These are phyloP conservation scores for Paramecium octaurelia DNA, from an alignment of 73 alveolate genomes.

Conservation along the genomic window DNA sequence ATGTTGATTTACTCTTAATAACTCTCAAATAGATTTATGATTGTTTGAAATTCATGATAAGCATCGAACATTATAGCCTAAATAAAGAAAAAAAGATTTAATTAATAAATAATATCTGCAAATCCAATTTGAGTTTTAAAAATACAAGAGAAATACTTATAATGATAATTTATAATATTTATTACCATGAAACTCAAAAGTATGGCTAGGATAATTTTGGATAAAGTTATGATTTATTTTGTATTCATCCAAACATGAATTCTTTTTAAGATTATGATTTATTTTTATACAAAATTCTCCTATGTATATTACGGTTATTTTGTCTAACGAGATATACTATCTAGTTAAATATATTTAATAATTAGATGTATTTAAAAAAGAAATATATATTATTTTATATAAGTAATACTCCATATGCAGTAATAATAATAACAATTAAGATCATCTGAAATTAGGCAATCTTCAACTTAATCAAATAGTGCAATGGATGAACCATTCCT, in stretches of 20 bases:
- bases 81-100: too few relatives aligned
- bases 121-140: too few relatives aligned
- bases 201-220: neutral
- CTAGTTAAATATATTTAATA: neutral
- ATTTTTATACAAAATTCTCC: neutral
- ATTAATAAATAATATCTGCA: too few relatives aligned
- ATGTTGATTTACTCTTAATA: too few relatives aligned
- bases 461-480: constrained; percentile 5
- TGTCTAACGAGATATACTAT: neutral
- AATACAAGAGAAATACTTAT: too few relatives aligned
- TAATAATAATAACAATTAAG: neutral
- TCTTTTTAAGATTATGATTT: neutral
- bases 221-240: too few relatives aligned
- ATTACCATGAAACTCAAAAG: neutral
- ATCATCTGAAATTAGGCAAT: neutral
- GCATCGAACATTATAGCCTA: too few relatives aligned
- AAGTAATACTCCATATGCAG: neutral
- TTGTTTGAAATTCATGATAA: too few relatives aligned
- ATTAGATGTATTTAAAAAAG: neutral
- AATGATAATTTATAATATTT: too few relatives aligned
- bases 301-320: neutral
- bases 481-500: constrained; percentile 8
- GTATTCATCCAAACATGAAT: neutral
- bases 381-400: neutral
- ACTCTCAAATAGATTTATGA: too few relatives aligned